A percentile compares a stretch with the other conserved stretches of the same genome.
These are phyloP conservation scores for Macrocystidia cucumis DNA, from an alignment of 1,284 basidiomycete species.

Conservation along the genomic window DNA sequence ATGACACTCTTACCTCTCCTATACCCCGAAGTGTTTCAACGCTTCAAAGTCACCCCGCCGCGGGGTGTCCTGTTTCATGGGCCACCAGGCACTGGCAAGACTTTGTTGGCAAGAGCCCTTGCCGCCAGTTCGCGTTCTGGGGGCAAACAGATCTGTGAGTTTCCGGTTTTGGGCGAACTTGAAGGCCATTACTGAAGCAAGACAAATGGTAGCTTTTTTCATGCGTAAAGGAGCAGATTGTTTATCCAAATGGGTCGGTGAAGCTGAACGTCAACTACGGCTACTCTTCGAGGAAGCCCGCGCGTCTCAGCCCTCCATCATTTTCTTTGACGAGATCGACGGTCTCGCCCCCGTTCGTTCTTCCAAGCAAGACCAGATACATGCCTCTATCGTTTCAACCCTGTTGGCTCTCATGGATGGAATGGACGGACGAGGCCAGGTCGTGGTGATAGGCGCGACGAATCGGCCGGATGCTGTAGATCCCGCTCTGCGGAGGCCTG, in stretches of 20 bases:
- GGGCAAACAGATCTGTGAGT: conserved; percentile 83
- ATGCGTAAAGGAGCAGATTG: conserved; percentile 99
- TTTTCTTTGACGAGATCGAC: conserved; percentile 98
- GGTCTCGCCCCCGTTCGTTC: conserved; percentile 96
- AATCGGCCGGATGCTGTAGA: conserved; percentile 97
- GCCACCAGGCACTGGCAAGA: conserved; percentile 93
- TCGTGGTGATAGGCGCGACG: conserved; percentile 97
- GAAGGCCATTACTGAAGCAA: too few relatives aligned
- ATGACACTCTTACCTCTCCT: conserved; percentile 96
- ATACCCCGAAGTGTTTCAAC: conserved; percentile 97
- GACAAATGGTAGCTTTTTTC: conserved; percentile 95
- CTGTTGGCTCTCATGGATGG: conserved; percentile 98
- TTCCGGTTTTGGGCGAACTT: conserved; percentile 4
- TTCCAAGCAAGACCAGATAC: conserved; percentile 98
- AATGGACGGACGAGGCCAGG: conserved; percentile 97
- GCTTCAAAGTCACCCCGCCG: conserved; percentile 92
- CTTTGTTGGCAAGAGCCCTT: conserved; percentile 86
- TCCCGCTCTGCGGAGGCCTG: conserved; percentile 90
- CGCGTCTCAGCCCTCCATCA: conserved; percentile 90
- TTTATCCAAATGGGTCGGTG: conserved; percentile 98
- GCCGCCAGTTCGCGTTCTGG: conserved; percentile 90
- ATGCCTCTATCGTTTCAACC: conserved; percentile 96
- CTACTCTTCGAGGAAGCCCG: conserved; percentile 96
- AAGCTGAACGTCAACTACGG: conserved; percentile 94
- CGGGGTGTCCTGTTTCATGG: conserved; percentile 97